Conservation (phyloP, 1,139 yeast genomes). For the Yamadazyma sp. region DNA sequence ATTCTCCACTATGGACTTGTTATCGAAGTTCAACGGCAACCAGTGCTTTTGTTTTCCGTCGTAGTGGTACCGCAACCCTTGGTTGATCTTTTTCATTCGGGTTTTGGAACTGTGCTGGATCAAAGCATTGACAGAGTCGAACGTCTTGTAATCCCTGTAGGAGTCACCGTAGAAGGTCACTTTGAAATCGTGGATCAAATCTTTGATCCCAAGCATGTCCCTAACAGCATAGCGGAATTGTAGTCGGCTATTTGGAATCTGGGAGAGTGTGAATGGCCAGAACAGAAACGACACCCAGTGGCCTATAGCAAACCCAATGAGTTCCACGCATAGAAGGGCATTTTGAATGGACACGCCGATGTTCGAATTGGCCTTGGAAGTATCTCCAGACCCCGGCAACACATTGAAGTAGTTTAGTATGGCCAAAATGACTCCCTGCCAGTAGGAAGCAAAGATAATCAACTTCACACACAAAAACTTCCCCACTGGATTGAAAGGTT, state of each 20-base stretch:
- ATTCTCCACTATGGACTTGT: conserved; percentile 18
- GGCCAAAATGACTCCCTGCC: conserved; percentile 85
- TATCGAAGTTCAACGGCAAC: conserved; percentile 49
- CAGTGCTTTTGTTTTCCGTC: conserved; percentile 85
- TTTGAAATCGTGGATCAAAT: conserved; percentile 74
- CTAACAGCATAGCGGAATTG: conserved; percentile 60
- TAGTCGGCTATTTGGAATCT: conserved; percentile 68
- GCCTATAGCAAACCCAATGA: conserved; percentile 81
- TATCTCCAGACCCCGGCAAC: conserved; percentile 34
- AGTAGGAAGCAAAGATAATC: conserved; percentile 92
- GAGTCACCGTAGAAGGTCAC: conserved; percentile 70
- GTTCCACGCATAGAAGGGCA: conserved; percentile 77
- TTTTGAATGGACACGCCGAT: conserved; percentile 68
- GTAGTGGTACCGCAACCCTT: conserved; percentile 78
- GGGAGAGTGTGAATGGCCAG: conserved; percentile 61
- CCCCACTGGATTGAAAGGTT: conserved; percentile 84
- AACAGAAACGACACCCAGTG: conserved; percentile 88
- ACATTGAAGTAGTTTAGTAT: conserved; percentile 57
- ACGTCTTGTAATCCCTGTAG: conserved; percentile 74
- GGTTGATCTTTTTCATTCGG: conserved; percentile 69
- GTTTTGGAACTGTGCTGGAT: conserved; percentile 67
- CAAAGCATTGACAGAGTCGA: conserved; percentile 75
- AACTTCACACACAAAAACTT: conserved; percentile 91
- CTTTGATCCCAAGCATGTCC: conserved; percentile 77
- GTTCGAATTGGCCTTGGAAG: conserved; percentile 33